These are phyloP conservation scores for Boletus vermiculosoides DNA, from an alignment of 768 basidiomycete genomes.

Conservation along the genomic window DNA sequence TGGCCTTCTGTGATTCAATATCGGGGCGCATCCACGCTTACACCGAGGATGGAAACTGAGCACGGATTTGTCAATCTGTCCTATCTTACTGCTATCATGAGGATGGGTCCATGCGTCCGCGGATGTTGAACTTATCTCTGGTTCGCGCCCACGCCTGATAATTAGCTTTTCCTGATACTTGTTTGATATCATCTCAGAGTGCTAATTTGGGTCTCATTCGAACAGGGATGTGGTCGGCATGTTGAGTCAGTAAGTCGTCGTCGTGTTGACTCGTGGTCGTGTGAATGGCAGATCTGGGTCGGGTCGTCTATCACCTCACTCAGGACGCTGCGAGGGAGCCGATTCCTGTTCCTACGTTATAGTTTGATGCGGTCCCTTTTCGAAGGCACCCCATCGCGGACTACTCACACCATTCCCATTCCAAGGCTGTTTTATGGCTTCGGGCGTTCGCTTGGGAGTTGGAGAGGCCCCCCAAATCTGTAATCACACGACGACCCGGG, in stretches of 20 bases:
- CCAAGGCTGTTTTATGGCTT: constrained; percentile 5
- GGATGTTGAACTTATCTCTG: constrained; percentile 17
- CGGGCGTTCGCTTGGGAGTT: constrained; percentile 24
- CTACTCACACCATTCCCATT: constrained; percentile 24
- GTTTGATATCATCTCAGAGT: not conserved
- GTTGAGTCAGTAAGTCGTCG: constrained; percentile 55
- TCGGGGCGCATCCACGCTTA: constrained; percentile 18
- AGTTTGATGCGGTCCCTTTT: constrained; percentile 38
- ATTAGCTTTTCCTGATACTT: not conserved
- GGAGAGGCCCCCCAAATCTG: constrained; percentile 23
- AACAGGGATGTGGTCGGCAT: constrained; percentile 71
- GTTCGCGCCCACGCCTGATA: constrained; percentile 3
- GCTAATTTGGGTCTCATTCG: constrained; percentile 5
- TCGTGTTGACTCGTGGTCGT: constrained; percentile 10
- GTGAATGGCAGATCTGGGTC: constrained; percentile 16
- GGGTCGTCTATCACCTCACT: constrained; percentile 12
- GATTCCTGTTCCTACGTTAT: constrained; percentile 26
- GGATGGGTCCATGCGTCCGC: constrained; percentile 13
- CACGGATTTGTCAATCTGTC: constrained; percentile 8
- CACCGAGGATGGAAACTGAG: constrained; percentile 15
- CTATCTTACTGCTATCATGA: constrained; percentile 7
- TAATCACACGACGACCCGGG: constrained; percentile 24
- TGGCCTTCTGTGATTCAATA: constrained; percentile 20
- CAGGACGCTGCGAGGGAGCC: constrained; percentile 6
- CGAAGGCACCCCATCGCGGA: constrained; percentile 33